Percentiles rank a stretch among this genome's conserved stretches.
These are phyloP conservation scores for Tolypocladium tundrense DNA, from an alignment of 2,329 filamentous ascomycete species.

Conservation along the genomic window DNA sequence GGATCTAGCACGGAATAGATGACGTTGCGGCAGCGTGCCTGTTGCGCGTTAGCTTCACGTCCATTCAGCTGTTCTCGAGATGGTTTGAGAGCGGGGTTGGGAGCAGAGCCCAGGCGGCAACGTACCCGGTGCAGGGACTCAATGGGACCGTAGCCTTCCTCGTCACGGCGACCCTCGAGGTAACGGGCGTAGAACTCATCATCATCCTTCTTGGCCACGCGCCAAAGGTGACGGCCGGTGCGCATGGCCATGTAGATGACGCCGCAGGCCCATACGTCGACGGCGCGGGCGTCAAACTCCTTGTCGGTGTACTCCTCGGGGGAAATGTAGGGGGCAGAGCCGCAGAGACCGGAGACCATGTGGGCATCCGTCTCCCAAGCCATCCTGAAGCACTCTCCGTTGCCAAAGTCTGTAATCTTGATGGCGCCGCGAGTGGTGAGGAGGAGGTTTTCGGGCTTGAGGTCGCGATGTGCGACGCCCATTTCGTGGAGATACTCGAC, in stretches of 20 bases:
- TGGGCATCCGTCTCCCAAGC: constrained; percentile 98
- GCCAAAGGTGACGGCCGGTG: constrained; percentile 90
- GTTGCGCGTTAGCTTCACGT: background rate
- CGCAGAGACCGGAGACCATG: constrained; percentile 95
- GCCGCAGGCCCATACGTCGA: constrained; percentile 96
- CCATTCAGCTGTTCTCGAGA: background rate
- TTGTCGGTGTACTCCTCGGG: constrained; percentile 92
- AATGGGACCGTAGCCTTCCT: constrained; percentile 92
- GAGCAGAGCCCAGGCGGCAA: constrained; percentile 7
- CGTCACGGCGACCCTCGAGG: constrained; percentile 82
- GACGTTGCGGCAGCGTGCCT: constrained; percentile 96
- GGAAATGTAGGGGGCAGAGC: constrained; percentile 93
- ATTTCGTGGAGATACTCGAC: constrained; percentile 99
- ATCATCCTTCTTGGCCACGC: constrained; percentile 91
- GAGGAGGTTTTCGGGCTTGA: constrained; percentile 94
- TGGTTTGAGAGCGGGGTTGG: background rate
- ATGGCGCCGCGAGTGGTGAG: constrained; percentile 85
- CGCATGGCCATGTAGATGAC: constrained; percentile 99
- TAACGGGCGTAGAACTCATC: constrained; percentile 97
- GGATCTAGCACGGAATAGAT: constrained; percentile 98
- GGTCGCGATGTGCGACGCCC: constrained; percentile 92
- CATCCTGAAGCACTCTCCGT: constrained; percentile 98
- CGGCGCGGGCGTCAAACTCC: constrained; percentile 94
- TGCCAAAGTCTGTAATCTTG: constrained; percentile 98
- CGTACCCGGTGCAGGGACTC: constrained; percentile 90